Percentiles rank a stretch among this genome's conserved stretches.
Conservation (phyloP, 805 yeast species). For the Saturnispora saitoi region DNA sequence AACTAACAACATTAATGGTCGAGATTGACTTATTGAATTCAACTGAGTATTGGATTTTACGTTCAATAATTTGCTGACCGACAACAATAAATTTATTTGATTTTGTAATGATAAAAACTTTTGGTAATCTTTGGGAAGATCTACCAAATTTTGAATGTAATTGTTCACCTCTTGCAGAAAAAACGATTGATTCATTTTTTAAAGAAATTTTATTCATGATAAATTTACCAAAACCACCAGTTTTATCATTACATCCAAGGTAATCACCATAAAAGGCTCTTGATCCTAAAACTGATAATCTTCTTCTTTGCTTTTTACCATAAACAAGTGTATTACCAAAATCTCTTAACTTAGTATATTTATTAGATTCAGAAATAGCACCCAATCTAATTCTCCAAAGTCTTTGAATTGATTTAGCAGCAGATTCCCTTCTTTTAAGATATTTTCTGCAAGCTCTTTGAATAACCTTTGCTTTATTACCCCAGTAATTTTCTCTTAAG, state of each 20-base stretch:
- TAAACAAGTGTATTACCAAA: constrained; percentile 64
- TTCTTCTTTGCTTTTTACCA: constrained; percentile 79
- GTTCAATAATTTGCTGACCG: constrained; percentile 59
- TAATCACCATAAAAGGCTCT: constrained; percentile 95
- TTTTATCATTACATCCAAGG: constrained; percentile 65
- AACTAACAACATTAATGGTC: constrained; percentile 50
- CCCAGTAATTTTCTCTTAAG: constrained; percentile 96
- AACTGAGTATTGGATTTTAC: constrained; percentile 42
- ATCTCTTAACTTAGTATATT: constrained; percentile 78
- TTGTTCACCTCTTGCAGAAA: constrained; percentile 76
- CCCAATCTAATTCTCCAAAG: constrained; percentile 75
- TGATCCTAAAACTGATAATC: constrained; percentile 78
- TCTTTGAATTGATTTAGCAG: constrained; percentile 73
- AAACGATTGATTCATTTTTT: constrained; percentile 50
- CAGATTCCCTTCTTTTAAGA: constrained; percentile 70
- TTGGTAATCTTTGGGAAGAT: constrained; percentile 70
- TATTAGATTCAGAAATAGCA: constrained; percentile 42
- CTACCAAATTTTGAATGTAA: constrained; percentile 85
- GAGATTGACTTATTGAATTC: constrained; percentile 59
- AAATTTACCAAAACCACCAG: constrained; percentile 69
- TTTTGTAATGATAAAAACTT: constrained; percentile 61
- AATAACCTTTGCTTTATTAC: constrained; percentile 93
- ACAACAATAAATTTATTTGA: constrained; percentile 54
- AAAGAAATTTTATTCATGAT: constrained; percentile 63
- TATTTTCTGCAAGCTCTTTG: constrained; percentile 95